These are phyloP conservation scores for Aphanoascus verrucosus DNA, from an alignment of 2,329 filamentous ascomycete genomes.

Conservation along the genomic window DNA sequence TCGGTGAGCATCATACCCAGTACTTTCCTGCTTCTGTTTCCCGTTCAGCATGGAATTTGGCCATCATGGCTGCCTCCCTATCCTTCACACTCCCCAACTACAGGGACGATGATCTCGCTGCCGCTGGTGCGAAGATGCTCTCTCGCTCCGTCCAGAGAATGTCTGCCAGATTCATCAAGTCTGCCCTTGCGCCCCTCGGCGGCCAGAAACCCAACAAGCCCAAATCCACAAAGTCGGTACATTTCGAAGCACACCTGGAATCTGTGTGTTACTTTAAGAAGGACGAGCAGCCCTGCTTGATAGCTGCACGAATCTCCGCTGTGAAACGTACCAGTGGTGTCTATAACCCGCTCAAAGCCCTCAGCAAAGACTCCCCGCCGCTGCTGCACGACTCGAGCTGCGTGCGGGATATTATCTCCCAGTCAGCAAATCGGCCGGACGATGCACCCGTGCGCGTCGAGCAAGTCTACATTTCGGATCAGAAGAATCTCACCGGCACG, in stretches of 20 bases:
- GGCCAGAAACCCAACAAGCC: neutral
- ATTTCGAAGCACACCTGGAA: constrained; percentile 10
- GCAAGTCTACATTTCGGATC: constrained; percentile 6
- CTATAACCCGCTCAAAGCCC: neutral
- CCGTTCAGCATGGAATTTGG: constrained; percentile 4
- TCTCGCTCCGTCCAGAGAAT: constrained; percentile 8
- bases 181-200: neutral
- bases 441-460: constrained; percentile 2
- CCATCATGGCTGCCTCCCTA: constrained; percentile 8
- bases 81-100: constrained; percentile 1
- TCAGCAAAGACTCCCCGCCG: neutral
- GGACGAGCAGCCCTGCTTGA: constrained; percentile 8
- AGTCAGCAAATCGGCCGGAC: neutral
- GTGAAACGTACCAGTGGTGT: constrained; percentile 5
- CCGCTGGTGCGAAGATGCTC: constrained; percentile 8
- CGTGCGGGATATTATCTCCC: constrained; percentile 6
- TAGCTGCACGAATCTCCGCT: constrained; percentile 7
- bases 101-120: constrained; percentile 4
- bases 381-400: constrained; percentile 9
- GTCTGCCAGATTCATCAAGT: constrained; percentile 7
- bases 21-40: neutral
- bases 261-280: constrained; percentile 10
- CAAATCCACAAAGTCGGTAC: constrained; percentile 8
- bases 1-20: neutral
- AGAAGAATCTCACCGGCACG: constrained; percentile 6